Base-by-base conservation (phyloP, 768 basidiomycete genomes). In the Mycena sanguinolenta region DNA sequence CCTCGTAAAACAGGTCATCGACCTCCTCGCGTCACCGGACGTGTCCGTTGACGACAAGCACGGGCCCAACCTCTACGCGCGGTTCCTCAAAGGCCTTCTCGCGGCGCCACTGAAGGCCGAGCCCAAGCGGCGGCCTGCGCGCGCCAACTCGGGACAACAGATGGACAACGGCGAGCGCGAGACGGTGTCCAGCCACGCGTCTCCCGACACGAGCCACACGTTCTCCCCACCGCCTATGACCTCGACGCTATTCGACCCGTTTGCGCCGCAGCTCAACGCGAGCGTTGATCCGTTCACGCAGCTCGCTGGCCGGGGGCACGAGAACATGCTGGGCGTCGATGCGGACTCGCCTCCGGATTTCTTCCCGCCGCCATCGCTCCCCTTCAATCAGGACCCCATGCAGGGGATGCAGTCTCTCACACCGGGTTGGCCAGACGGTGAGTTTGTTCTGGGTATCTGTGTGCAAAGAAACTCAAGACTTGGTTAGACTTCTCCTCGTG, bases 11-110 rank as follows among this genome's bases (percentile, higher is more conserved):
- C 84, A 85, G 64, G 89, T 92, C 67, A 86, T 92, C 54, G 85
- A 92, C 69, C 84, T 94, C 1, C 85, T 95, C 5, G 87, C 87
- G 4, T 89, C 90, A 0, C 86, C 91, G 8, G 89, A 91, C 63
- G 88, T 95, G 21, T 90, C 91, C 23, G 86, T 95, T 67, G 95
- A 96, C 79, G 91, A 93, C 30, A 90, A 90, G 21, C 94, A 95
- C 75, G 92, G 92, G 0, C 94, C 94, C 1, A 92, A 90, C 77
- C 82, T 95, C 7, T 95, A 94, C 78, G 89, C 94, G 0, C 90
- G 89, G 57, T 95, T 95, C 86, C 84, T 96, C 54, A 87, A 88
- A 52, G 89, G 90, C 39, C 84, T 95, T 6, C 85, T 95, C 10
- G 87, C 87, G 19, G 87, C 86, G n/a, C 88, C 89, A 23, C 85